Evolutionary conservation across 176 grass and related monocot species (phyloP), one percentile per base, ranked within the genome.

Genomic region (Musa acuminata): DNA sequence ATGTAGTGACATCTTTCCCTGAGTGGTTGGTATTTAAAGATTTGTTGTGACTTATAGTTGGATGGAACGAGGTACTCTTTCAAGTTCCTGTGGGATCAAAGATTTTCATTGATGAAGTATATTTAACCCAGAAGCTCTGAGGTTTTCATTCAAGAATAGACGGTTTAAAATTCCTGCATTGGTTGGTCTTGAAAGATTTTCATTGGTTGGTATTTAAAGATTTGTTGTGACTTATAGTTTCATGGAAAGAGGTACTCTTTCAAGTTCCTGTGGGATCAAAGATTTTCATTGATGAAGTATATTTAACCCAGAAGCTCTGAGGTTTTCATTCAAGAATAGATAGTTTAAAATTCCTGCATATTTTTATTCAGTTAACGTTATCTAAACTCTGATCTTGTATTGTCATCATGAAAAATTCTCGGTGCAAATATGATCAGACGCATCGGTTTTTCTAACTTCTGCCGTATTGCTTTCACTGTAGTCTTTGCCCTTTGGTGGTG

Each of bases 401-500:
- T 43, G 35, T 43, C 55, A 13, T 16, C 17, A 16, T 13, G 17
- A 57, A 57, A 57, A 57, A 16, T 57, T 57, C 55, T 0, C 0
- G 55, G 1, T 57, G 17, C 10, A 19, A 64, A 65, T 65, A 11
- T 13, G 24, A 65, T 26, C 24, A 13, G 22, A 1, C 25, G 22
- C 20, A 68, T 69, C 16, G 9, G 35, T 9, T 48, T 25, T 70
- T 80, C 21, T 64, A 50, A 63, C 20, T 62, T 52, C 13, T 35
- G 3, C 48, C 27, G 21, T 80, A 10, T 80, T 1, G 71, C 63
- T 66, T 8, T 80, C 2, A 49, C 21, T 82, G 67, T 80, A 98
- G 95, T 94, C 95, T 80, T 81, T 98, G 82, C 90, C 95, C 55
- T 98, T 98, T 64, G 95, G 95, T 52, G 95, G 95, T 53, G 90